Evolutionary conservation across 1,284 basidiomycete genomes (phyloP).

Genomic region (Ganoderma meredithae): DNA sequence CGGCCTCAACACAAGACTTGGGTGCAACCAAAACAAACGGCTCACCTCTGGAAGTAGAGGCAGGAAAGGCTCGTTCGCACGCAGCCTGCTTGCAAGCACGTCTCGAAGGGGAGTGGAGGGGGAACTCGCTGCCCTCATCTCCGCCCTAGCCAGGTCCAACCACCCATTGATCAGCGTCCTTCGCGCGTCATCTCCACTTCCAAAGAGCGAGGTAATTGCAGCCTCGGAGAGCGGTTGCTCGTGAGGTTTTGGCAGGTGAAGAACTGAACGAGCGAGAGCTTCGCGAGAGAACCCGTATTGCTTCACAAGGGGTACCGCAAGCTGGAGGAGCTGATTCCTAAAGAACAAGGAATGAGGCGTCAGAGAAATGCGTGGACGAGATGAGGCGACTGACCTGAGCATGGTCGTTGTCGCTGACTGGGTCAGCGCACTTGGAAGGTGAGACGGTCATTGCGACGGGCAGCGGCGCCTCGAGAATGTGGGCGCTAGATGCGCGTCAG

Average conservation of each 20-base stretch:
- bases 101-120: conserved; percentile 48
- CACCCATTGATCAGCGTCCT: conserved; percentile 72
- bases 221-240: conserved; percentile 68
- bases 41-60: conserved; percentile 68
- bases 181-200: conserved; percentile 68
- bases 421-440: background rate
- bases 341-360: conserved; percentile 7
- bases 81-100: conserved; percentile 60
- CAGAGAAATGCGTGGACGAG: background rate
- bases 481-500: conserved; percentile 1
- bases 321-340: conserved; percentile 49
- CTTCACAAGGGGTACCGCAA: conserved; percentile 66
- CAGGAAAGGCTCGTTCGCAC: conserved; percentile 70
- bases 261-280: conserved; percentile 69
- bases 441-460: background rate
- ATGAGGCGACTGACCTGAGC: conserved; percentile 20
- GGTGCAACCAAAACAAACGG: conserved; percentile 1
- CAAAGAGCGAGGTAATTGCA: conserved; percentile 78
- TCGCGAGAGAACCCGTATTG: conserved; percentile 77
- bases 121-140: conserved; percentile 49
- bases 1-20: background rate
- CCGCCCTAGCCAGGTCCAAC: conserved; percentile 67
- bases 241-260: conserved; percentile 59
- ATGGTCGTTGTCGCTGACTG: conserved; percentile 1
- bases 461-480: background rate